Percentiles rank a stretch among this genome's conserved stretches.
Evolutionary conservation across 768 basidiomycete genomes (phyloP).

Genomic region (Fomitopsis serialis): DNA sequence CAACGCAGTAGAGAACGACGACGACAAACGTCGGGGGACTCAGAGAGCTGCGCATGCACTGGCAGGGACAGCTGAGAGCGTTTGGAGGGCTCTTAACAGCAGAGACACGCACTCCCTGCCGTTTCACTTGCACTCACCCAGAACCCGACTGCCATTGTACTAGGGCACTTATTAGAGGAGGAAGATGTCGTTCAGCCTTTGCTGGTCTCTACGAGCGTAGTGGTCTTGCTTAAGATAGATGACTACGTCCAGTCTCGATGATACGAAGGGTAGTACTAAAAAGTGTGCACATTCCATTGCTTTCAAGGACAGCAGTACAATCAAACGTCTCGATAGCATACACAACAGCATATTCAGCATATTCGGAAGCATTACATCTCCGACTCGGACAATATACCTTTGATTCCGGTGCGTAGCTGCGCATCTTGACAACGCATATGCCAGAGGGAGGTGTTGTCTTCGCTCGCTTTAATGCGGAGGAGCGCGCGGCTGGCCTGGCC

Average conservation of each 20-base stretch:
- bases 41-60: too few relatives aligned
- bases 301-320: not conserved
- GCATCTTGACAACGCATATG: slow-evolving; percentile 51
- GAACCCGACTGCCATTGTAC: too few relatives aligned
- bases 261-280: not conserved
- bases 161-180: too few relatives aligned
- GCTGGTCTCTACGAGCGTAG: slow-evolving; percentile 89
- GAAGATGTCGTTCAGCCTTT: slow-evolving; percentile 97
- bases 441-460: slow-evolving; percentile 73
- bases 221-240: slow-evolving; percentile 94
- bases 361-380: not conserved
- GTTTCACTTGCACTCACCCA: too few relatives aligned
- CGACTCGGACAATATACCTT: slow-evolving; percentile 34
- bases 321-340: not conserved
- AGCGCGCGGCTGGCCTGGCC: slow-evolving; percentile 23
- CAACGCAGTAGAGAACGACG: too few relatives aligned
- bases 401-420: slow-evolving; percentile 38
- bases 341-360: too few relatives aligned
- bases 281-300: slow-evolving; percentile 1
- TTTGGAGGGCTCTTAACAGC: too few relatives aligned
- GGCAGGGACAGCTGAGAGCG: too few relatives aligned
- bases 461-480: slow-evolving; percentile 51
- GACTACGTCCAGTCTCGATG: slow-evolving; percentile 82
- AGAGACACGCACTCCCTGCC: too few relatives aligned
- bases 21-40: too few relatives aligned